phyloP scores from a whole-genome alignment of 345 rosid species.

The Eucalyptus victrix region DNA sequence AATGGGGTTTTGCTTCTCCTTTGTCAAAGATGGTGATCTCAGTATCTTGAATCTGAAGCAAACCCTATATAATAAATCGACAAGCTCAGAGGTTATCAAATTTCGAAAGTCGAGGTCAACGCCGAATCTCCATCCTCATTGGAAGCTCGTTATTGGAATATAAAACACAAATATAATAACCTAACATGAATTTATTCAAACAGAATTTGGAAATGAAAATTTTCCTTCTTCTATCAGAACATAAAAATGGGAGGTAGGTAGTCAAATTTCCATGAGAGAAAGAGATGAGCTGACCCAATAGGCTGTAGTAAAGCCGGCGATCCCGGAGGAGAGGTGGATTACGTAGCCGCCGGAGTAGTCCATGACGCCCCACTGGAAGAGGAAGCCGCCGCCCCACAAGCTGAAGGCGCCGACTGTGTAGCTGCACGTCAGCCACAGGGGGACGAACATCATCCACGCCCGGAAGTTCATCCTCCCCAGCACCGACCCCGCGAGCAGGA shows the following conservation, averaged over 20 bases:
- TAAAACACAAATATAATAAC: not conserved
- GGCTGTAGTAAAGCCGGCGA: conserved; percentile 1
- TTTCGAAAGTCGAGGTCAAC: not conserved
- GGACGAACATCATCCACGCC: conserved; percentile 13
- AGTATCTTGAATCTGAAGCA: not conserved
- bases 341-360: conserved; percentile 12
- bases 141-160: not conserved
- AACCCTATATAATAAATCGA: not conserved
- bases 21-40: not conserved
- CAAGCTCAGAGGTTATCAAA: not conserved
- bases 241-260: not conserved
- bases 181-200: not conserved
- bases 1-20: not conserved
- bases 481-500: not conserved
- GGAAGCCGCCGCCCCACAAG: conserved; percentile 9
- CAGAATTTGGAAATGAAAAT: not conserved
- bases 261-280: not conserved
- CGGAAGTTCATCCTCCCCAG: conserved; percentile 7
- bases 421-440: conserved; percentile 5
- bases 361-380: conserved; percentile 10
- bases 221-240: not conserved
- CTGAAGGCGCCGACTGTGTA: conserved; percentile 6
- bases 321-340: conserved; percentile 6
- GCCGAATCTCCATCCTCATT: not conserved
- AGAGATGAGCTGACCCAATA: not conserved